Conservation (phyloP, 179 eudicot species). For the Beta corolliflora region DNA sequence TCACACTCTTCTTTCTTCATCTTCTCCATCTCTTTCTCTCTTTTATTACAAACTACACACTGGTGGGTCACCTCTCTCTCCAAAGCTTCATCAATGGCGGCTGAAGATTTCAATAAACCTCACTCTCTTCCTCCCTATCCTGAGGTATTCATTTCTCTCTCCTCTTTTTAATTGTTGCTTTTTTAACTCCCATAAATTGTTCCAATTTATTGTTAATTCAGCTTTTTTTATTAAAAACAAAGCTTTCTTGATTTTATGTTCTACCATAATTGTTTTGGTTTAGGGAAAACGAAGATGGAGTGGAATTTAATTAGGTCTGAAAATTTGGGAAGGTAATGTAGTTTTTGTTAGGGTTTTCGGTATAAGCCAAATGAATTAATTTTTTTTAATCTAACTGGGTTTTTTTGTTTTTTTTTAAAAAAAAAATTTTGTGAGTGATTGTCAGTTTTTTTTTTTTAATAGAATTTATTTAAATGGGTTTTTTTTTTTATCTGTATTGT, state of each 20-base stretch:
- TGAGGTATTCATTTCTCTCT: slow-evolving; percentile 41
- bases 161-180: background rate
- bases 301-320: background rate
- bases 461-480: background rate
- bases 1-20: slow-evolving; percentile 6
- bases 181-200: background rate
- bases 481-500: slow-evolving; percentile 3
- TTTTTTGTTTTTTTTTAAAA: background rate
- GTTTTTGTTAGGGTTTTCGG: background rate
- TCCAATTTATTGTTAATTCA: no score
- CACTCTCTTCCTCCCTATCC: slow-evolving; percentile 66
- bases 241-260: no score
- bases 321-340: background rate
- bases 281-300: no score
- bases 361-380: no score
- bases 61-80: slow-evolving; percentile 21
- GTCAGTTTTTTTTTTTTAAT: background rate
- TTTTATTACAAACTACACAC: no score
- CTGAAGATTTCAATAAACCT: slow-evolving; percentile 48
- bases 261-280: background rate
- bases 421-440: slow-evolving; percentile 4
- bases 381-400: background rate
- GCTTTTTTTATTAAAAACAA: no score
- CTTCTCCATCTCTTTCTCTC: background rate
- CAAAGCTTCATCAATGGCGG: slow-evolving; percentile 53